Evolutionary conservation across 2,329 filamentous ascomycete genomes (phyloP).

Genomic region (Berkeleyomyces rouxiae): DNA sequence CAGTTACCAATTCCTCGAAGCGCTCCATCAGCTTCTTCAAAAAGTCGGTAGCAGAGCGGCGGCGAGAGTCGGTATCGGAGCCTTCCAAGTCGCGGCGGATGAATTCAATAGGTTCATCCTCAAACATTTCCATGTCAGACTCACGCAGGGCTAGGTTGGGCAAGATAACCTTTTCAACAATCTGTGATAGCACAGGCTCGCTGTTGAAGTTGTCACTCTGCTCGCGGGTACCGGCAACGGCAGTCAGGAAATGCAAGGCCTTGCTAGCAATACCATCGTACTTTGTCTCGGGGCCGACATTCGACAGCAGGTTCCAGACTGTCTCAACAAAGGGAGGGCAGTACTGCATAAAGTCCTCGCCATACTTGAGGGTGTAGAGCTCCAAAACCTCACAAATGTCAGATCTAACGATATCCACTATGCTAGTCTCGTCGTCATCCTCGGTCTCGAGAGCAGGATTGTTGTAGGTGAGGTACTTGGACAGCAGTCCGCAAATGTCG

Average conservation of each 20-base stretch:
- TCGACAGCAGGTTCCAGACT: conserved; percentile 81
- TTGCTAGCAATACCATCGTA: conserved; percentile 91
- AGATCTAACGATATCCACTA: conserved; percentile 73
- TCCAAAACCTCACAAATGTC: conserved; percentile 85
- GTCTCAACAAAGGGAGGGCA: conserved; percentile 73
- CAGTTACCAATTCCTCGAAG: conserved; percentile 72
- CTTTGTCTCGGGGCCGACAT: conserved; percentile 72
- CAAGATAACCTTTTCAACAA: conserved; percentile 89
- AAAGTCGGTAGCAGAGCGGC: conserved; percentile 89
- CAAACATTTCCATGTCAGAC: conserved; percentile 87
- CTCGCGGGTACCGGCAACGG: conserved; percentile 59
- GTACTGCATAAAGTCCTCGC: conserved; percentile 75
- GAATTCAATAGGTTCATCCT: conserved; percentile 97
- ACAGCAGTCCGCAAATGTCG: conserved; percentile 59
- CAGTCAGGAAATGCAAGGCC: conserved; percentile 84
- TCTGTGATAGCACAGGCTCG: conserved; percentile 60
- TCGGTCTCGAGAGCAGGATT: conserved; percentile 69
- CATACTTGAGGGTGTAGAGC: conserved; percentile 85
- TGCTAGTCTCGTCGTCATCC: conserved; percentile 77
- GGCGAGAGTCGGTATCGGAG: conserved; percentile 84
- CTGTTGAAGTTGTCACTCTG: conserved; percentile 80
- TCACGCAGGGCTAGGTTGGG: conserved; percentile 85
- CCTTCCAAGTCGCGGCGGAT: conserved; percentile 90
- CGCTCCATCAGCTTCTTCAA: conserved; percentile 74
- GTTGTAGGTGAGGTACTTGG: conserved; percentile 86